A percentile compares a stretch with the other conserved stretches of the same genome.
Conservation (phyloP, 2,329 filamentous ascomycete species). For the Diaporthe aspalathi region DNA sequence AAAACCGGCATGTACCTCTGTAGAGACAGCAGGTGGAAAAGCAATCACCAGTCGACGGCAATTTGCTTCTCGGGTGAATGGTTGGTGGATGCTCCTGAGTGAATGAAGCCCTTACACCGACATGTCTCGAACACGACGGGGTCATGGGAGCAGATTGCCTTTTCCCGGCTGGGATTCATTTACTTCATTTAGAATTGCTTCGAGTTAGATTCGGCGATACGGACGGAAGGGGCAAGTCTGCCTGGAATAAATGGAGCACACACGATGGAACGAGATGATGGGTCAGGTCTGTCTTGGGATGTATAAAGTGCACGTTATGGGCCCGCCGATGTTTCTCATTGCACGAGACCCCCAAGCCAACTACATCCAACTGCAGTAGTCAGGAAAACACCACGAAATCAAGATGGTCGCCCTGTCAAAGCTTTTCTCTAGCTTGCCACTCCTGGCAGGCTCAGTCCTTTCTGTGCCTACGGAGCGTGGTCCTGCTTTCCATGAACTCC, state of each 20-base stretch:
- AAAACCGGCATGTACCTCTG: neutral
- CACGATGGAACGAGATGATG: neutral
- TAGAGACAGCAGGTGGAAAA: slow-evolving; percentile 1
- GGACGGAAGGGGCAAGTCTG: neutral
- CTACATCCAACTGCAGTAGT: neutral
- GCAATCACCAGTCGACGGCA: neutral
- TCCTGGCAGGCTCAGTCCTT: slow-evolving; percentile 3
- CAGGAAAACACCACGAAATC: neutral
- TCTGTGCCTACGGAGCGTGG: slow-evolving; percentile 21
- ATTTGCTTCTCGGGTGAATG: slow-evolving; percentile 8
- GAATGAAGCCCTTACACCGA: neutral
- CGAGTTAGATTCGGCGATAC: slow-evolving; percentile 23
- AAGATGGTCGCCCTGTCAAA: slow-evolving; percentile 13
- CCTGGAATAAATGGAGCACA: neutral
- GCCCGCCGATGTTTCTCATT: neutral
- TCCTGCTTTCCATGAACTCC: slow-evolving; percentile 13
- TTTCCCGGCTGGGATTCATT: slow-evolving; percentile 24
- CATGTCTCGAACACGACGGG: slow-evolving; percentile 20
- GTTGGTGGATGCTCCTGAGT: neutral
- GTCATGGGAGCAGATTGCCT: slow-evolving; percentile 4
- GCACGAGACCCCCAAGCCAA: neutral
- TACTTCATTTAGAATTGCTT: slow-evolving; percentile 3
- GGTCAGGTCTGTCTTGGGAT: neutral
- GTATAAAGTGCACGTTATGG: slow-evolving; percentile 4
- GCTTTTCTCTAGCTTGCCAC: neutral